Percentiles rank a stretch among this genome's conserved stretches.
phyloP scores from a whole-genome alignment of 768 basidiomycete genomes.

The Hypholoma sublateritium region DNA sequence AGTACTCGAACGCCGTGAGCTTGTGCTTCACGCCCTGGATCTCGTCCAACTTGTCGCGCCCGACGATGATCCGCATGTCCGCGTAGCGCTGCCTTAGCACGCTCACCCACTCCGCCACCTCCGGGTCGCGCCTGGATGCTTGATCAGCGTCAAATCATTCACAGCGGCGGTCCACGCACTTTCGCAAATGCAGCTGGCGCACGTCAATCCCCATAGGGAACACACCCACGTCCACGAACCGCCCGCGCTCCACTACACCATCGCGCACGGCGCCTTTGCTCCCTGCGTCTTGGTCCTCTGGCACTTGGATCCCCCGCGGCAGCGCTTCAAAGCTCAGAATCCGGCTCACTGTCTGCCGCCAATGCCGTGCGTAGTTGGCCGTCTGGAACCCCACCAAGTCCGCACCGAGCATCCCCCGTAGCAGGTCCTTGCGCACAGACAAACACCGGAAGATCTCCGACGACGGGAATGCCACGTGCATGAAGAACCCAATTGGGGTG shows the following conservation, averaged over 20 bases:
- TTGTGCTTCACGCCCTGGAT: constrained; percentile 86
- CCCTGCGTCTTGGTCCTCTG: constrained; percentile 25
- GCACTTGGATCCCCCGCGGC: constrained; percentile 78
- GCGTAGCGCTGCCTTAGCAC: constrained; percentile 78
- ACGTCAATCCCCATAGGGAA: constrained; percentile 93
- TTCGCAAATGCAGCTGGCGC: constrained; percentile 59
- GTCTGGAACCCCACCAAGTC: constrained; percentile 95
- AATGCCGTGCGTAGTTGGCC: constrained; percentile 79
- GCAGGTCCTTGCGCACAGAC: constrained; percentile 70
- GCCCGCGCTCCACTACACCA: constrained; percentile 37
- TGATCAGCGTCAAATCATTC: background rate
- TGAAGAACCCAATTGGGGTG: constrained; percentile 88
- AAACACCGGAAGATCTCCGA: constrained; percentile 96
- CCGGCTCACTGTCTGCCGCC: constrained; percentile 80
- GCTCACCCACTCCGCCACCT: constrained; percentile 82
- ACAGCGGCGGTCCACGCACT: constrained; percentile 32
- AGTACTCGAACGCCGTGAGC: constrained; percentile 78
- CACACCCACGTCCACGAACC: constrained; percentile 85
- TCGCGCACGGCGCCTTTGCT: constrained; percentile 21
- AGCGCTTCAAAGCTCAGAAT: constrained; percentile 80
- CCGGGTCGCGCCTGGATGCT: constrained; percentile 58
- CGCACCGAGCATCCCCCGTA: constrained; percentile 88
- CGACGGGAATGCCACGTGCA: constrained; percentile 94
- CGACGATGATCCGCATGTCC: constrained; percentile 86
- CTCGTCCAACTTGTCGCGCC: constrained; percentile 86